These are phyloP conservation scores for Xerocomus minutiporus DNA, from an alignment of 1,284 basidiomycete species.

Conservation along the genomic window DNA sequence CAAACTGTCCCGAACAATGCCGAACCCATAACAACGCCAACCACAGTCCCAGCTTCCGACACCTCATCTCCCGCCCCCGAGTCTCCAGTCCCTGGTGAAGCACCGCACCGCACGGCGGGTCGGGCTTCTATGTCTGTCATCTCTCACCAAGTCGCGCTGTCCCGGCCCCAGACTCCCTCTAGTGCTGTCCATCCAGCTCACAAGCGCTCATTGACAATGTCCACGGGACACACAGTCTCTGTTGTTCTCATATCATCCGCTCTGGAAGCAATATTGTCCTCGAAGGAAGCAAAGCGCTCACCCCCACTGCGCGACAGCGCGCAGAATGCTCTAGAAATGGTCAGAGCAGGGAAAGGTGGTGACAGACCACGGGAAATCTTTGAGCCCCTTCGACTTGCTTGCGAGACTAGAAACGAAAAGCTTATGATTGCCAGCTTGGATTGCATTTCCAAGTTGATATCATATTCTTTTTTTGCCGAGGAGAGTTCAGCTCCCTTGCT, in stretches of 20 bases:
- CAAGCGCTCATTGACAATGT: constrained; percentile 65
- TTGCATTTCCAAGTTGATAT: constrained; percentile 93
- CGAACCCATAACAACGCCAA: constrained; percentile 3
- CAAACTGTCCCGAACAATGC: constrained; percentile 5
- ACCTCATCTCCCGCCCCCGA: constrained; percentile 3
- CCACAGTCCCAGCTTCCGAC: background rate
- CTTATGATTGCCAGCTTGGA: constrained; percentile 93
- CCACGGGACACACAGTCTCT: constrained; percentile 68
- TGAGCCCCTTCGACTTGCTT: constrained; percentile 87
- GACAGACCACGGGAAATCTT: constrained; percentile 83
- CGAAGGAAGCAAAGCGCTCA: constrained; percentile 86
- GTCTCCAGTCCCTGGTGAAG: constrained; percentile 8
- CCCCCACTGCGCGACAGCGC: constrained; percentile 77
- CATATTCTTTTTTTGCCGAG: constrained; percentile 91
- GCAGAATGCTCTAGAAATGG: constrained; percentile 77
- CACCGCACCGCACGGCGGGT: background rate
- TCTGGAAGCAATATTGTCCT: constrained; percentile 80
- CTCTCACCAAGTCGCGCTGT: constrained; percentile 5
- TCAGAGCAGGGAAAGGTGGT: constrained; percentile 66
- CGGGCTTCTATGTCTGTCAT: constrained; percentile 4
- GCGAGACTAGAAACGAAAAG: constrained; percentile 88
- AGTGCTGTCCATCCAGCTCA: constrained; percentile 28
- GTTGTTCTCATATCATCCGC: constrained; percentile 81
- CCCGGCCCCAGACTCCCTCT: constrained; percentile 20
- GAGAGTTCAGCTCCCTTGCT: constrained; percentile 29